These are phyloP conservation scores for Cardiospermum halicacabum DNA, from an alignment of 345 rosid genomes.

Conservation along the genomic window DNA sequence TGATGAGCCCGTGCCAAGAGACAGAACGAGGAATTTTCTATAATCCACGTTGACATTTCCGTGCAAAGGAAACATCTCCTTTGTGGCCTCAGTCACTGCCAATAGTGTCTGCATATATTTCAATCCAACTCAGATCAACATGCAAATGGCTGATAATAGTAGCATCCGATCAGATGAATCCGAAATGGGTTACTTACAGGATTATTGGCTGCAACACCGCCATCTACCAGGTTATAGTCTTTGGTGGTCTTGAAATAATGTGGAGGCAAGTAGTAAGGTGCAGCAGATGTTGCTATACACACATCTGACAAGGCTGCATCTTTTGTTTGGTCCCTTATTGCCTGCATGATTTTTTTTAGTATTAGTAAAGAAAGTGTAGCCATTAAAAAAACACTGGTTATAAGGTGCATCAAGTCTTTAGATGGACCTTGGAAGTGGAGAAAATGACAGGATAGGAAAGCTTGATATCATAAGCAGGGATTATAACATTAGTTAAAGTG, in stretches of 20 bases:
- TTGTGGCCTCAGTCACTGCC: not conserved
- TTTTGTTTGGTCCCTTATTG: not conserved
- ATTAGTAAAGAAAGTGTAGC: not conserved
- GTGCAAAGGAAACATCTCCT: not conserved
- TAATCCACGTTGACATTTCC: not conserved
- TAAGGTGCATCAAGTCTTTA: no score
- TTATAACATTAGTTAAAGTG: conserved; percentile 14
- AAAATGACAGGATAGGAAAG: conserved; percentile 13
- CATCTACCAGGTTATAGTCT: conserved; percentile 22
- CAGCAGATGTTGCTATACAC: conserved; percentile 16
- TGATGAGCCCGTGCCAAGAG: conserved; percentile 11
- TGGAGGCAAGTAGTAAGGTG: conserved; percentile 18
- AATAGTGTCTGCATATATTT: not conserved
- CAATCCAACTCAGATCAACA: not conserved
- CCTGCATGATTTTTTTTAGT: no score
- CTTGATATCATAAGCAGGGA: conserved; percentile 16
- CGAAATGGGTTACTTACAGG: conserved; percentile 11
- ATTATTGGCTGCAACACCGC: conserved; percentile 29
- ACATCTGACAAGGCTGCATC: conserved; percentile 17
- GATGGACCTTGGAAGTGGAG: conserved; percentile 9
- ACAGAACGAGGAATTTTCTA: conserved; percentile 2
- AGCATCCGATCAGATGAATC: not conserved
- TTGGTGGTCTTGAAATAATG: conserved; percentile 7
- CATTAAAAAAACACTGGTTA: not conserved
- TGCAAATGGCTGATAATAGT: not conserved